Conservation (phyloP, 768 basidiomycete genomes). For the Termitomyces bulborhizus region DNA sequence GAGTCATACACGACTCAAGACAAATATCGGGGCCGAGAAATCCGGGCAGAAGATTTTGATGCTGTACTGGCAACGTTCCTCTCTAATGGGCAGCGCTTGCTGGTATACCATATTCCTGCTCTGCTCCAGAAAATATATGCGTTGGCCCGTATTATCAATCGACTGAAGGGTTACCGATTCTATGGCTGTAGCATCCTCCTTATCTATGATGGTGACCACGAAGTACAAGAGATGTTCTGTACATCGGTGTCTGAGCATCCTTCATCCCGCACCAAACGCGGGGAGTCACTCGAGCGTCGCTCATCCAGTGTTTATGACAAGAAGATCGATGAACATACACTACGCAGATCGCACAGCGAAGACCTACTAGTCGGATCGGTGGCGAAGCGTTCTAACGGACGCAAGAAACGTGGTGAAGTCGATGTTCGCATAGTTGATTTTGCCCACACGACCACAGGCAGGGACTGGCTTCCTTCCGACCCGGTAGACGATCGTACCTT, state of each 20-base stretch:
- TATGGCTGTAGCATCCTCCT: slow-evolving; percentile 96
- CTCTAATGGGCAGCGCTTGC: slow-evolving; percentile 72
- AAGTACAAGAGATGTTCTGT: slow-evolving; percentile 74
- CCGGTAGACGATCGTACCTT: slow-evolving; percentile 34
- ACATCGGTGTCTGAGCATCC: slow-evolving; percentile 56
- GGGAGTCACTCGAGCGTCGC: slow-evolving; percentile 69
- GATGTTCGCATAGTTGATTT: slow-evolving; percentile 98
- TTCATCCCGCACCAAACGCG: slow-evolving; percentile 65
- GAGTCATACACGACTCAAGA: slow-evolving; percentile 88
- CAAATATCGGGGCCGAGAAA: slow-evolving; percentile 93
- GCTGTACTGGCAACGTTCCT: slow-evolving; percentile 80
- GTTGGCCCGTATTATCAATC: slow-evolving; percentile 86
- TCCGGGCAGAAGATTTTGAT: slow-evolving; percentile 81
- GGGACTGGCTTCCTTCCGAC: slow-evolving; percentile 76
- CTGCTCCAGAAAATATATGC: slow-evolving; percentile 89
- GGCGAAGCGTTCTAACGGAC: slow-evolving; percentile 55
- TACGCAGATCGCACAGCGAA: slow-evolving; percentile 77
- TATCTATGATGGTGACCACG: slow-evolving; percentile 94
- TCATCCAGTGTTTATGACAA: slow-evolving; percentile 35
- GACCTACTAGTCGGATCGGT: slow-evolving; percentile 67
- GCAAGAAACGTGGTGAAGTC: slow-evolving; percentile 82
- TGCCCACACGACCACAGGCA: slow-evolving; percentile 95
- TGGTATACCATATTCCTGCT: slow-evolving; percentile 88
- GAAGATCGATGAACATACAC: slow-evolving; percentile 34
- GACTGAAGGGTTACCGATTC: slow-evolving; percentile 93